A percentile compares a stretch with the other conserved stretches of the same genome.
Evolutionary conservation across 177 flowering plant genomes (phyloP).

Genomic region (Vitis hybrid): DNA sequence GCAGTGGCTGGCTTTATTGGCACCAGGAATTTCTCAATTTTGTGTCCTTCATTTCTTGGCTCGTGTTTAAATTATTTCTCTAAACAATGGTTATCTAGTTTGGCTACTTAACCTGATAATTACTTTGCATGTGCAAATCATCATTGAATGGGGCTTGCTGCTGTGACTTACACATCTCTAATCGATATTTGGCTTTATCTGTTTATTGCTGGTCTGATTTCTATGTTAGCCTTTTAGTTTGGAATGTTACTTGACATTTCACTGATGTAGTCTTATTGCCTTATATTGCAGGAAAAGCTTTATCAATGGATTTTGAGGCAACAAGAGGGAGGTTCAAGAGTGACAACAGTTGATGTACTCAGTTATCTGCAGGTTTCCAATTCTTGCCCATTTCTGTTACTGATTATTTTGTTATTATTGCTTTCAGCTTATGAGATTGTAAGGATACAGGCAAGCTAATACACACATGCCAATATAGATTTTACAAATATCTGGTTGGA

Average conservation of each 20-base stretch:
- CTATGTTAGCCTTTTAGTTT: background rate
- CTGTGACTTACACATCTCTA: too few species aligned
- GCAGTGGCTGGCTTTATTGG: too few species aligned
- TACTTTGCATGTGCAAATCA: too few species aligned
- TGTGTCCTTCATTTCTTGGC: too few species aligned
- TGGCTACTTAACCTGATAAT: too few species aligned
- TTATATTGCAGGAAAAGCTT: slow-evolving; percentile 69
- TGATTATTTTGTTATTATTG: background rate
- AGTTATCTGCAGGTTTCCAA: slow-evolving; percentile 63
- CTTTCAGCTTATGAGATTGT: background rate
- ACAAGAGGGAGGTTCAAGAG: slow-evolving; percentile 74
- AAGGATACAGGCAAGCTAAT: too few species aligned
- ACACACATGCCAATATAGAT: too few species aligned
- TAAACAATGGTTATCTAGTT: too few species aligned
- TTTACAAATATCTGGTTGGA: too few species aligned
- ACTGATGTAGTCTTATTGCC: slow-evolving; percentile 1
- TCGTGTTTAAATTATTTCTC: too few species aligned
- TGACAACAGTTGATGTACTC: slow-evolving; percentile 55
- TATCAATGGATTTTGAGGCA: slow-evolving; percentile 81
- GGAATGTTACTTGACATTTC: background rate
- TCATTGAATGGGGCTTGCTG: too few species aligned
- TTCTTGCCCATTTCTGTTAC: background rate
- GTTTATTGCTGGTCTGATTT: background rate
- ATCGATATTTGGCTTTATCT: background rate
- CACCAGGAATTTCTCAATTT: too few species aligned